Conservation (phyloP, 768 basidiomycete genomes). For the Coprinopsis sp. region DNA sequence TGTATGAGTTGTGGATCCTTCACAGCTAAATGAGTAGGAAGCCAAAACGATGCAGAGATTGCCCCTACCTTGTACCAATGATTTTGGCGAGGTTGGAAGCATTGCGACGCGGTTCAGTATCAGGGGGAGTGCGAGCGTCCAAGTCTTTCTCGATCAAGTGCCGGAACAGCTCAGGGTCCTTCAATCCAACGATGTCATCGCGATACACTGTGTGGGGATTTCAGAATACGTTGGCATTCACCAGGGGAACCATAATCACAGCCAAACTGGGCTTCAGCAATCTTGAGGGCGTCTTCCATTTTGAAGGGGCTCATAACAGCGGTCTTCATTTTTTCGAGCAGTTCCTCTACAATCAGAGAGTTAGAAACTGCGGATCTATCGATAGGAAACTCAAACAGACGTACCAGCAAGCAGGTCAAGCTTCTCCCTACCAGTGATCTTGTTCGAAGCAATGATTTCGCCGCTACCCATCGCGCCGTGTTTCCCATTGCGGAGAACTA, state of each 20-base stretch:
- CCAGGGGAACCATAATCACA: constrained; percentile 38
- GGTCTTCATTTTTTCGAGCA: constrained; percentile 49
- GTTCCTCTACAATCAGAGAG: constrained; percentile 50
- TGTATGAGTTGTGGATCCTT: constrained; percentile 79
- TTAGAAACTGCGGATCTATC: constrained; percentile 9
- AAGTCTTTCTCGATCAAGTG: constrained; percentile 54
- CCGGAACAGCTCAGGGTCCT: constrained; percentile 61
- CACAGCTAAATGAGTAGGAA: background rate
- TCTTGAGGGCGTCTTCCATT: constrained; percentile 56
- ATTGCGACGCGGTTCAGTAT: constrained; percentile 31
- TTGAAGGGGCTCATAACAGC: constrained; percentile 64
- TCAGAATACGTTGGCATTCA: constrained; percentile 6
- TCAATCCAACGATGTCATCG: constrained; percentile 64
- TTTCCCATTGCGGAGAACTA: constrained; percentile 72
- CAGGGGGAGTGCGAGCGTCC: constrained; percentile 40
- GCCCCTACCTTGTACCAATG: constrained; percentile 52
- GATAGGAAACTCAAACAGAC: constrained; percentile 14
- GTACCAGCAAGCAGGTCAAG: constrained; percentile 73
- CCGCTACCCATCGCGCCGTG: constrained; percentile 68
- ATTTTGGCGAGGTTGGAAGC: constrained; percentile 52
- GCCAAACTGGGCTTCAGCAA: constrained; percentile 70
- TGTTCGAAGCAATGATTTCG: constrained; percentile 53
- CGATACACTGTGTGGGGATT: constrained; percentile 44
- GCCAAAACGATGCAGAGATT: background rate
- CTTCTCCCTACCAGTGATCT: constrained; percentile 73